Base-by-base conservation (phyloP, 2,329 filamentous ascomycete species). In the Cladorrhinum sp. region DNA sequence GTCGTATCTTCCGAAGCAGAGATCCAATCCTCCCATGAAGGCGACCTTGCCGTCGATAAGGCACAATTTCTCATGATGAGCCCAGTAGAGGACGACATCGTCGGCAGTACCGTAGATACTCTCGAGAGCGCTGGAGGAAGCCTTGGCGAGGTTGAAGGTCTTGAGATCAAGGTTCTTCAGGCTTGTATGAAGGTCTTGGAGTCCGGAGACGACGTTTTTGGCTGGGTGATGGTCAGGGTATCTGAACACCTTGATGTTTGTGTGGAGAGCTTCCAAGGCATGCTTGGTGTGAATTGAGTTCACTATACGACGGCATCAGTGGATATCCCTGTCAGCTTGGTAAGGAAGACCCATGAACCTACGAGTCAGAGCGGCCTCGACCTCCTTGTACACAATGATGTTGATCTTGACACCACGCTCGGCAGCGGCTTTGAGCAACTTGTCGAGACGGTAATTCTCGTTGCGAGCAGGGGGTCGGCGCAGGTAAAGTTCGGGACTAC, bases 311-410 rank as follows among this genome's bases (percentile, higher is more conserved):
- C 20, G 42, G 9, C 2, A 58, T 62, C 18, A 65, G 59, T 48
- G 14, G 36, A 3, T 18, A 33, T 54, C 16, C 20, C 21, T 24
- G 6, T n/a, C 10, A 36, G 33, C 9, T 21, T 3, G 26, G 23
- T 30, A 16, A 48, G 14, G n/a, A 54, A 12, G 21, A 20, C 73
- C 69, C 74, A 73, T 66, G 57, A 69, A 85, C 88, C 82, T 81
- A 91, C 89, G 80, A 46, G 90, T 92, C 69, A 96, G 76, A 42
- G 91, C 90, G 70, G 91, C 88, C 2, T 89, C 86, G 7, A 94
- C 90, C 76, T 97, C 93, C 76, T 96, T 96, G 78, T 96, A 96
- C 10, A 96, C 91, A 57, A 96, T 92, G 56, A 96, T 82, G 68
- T 93, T 89, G 68, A 96, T 81, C 68, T 89, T 86, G 51, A 96